Percentiles rank a stretch among this genome's conserved stretches.
Evolutionary conservation across 371 early-diverging fungal species (phyloP).

Genomic region (Gilbertella persicaria): DNA sequence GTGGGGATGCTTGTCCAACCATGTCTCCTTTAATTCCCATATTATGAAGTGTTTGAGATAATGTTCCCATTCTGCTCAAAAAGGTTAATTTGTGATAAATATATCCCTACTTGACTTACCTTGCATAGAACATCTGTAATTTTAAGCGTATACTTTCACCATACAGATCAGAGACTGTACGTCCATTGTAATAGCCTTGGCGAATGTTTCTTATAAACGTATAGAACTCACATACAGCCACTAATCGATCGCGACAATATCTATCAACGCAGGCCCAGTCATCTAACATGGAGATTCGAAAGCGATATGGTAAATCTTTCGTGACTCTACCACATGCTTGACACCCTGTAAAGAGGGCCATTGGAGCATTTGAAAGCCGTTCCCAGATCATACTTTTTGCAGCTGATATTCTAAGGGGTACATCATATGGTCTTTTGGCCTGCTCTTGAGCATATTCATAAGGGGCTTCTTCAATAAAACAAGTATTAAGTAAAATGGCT

Average conservation of each 20-base stretch:
- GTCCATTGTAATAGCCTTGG: slow-evolving; percentile 79
- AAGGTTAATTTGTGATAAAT: not conserved
- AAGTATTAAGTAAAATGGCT: slow-evolving; percentile 73
- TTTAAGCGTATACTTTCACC: slow-evolving; percentile 81
- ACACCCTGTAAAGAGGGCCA: slow-evolving; percentile 61
- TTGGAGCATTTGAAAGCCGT: slow-evolving; percentile 42
- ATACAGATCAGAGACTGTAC: slow-evolving; percentile 75
- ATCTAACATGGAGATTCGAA: slow-evolving; percentile 72
- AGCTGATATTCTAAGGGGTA: slow-evolving; percentile 48
- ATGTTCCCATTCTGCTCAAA: slow-evolving; percentile 32
- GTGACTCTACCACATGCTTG: slow-evolving; percentile 27
- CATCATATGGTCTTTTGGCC: slow-evolving; percentile 42
- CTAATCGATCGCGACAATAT: slow-evolving; percentile 85
- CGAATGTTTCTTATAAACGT: slow-evolving; percentile 86
- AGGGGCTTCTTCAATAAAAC: slow-evolving; percentile 65
- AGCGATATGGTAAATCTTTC: slow-evolving; percentile 71
- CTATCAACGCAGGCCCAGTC: slow-evolving; percentile 89
- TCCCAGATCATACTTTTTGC: slow-evolving; percentile 64
- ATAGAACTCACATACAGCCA: slow-evolving; percentile 92
- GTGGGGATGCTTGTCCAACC: slow-evolving; percentile 29
- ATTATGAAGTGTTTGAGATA: slow-evolving; percentile 26
- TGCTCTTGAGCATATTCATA: slow-evolving; percentile 67
- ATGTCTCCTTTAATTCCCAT: slow-evolving; percentile 29
- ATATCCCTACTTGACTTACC: slow-evolving; percentile 28
- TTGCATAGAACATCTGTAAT: slow-evolving; percentile 89